Evolutionary conservation across 768 basidiomycete species (phyloP).

Genomic region (Mycena rosella): DNA sequence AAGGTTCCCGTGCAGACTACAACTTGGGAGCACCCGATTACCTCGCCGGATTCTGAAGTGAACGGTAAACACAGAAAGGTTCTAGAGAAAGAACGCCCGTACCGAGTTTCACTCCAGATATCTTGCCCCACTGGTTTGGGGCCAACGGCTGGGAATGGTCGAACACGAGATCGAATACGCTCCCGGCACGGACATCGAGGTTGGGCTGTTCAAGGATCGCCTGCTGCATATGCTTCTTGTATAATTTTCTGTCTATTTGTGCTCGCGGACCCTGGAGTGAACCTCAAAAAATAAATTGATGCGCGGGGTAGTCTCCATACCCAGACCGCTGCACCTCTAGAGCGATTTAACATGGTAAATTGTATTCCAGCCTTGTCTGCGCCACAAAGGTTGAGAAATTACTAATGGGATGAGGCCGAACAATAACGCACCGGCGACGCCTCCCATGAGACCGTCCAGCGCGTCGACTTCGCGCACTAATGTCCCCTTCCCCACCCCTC

Average conservation of each 20-base stretch:
- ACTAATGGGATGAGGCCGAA: neutral
- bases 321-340: constrained; percentile 92
- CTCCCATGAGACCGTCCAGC: constrained; percentile 88
- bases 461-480: constrained; percentile 94
- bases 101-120: constrained; percentile 81
- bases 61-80: neutral
- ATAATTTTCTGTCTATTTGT: constrained; percentile 88
- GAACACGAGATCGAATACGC: constrained; percentile 84
- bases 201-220: constrained; percentile 74
- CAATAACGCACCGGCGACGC: constrained; percentile 74
- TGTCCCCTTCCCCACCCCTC: constrained; percentile 93
- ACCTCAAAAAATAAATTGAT: constrained; percentile 4
- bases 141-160: constrained; percentile 56
- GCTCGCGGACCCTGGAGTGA: constrained; percentile 83
- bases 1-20: constrained; percentile 95
- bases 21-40: constrained; percentile 82
- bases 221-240: constrained; percentile 86
- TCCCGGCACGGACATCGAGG: constrained; percentile 77
- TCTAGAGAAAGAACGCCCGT: constrained; percentile 17
- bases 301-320: constrained; percentile 57
- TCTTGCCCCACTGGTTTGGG: constrained; percentile 60
- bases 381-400: neutral
- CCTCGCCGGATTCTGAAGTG: constrained; percentile 76
- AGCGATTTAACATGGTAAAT: constrained; percentile 87
- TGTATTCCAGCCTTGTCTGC: constrained; percentile 90